Evolutionary conservation across 2,329 filamentous ascomycete genomes (phyloP).

Genomic region (Microdochium bolleyi): DNA sequence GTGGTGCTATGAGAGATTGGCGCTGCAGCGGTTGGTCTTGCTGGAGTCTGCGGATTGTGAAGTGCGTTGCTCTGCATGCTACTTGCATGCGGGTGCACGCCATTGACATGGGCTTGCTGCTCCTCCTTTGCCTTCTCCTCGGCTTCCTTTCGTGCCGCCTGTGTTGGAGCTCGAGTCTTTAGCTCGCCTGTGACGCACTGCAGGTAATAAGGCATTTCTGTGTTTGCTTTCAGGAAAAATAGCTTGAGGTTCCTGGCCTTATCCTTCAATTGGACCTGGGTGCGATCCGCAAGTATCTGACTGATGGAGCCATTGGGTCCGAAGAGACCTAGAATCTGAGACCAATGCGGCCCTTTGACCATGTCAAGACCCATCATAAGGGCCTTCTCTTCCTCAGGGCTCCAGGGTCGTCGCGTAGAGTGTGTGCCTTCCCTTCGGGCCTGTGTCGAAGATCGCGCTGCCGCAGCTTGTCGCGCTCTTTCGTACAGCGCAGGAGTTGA

Average conservation of each 20-base stretch:
- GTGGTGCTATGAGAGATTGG: slow-evolving; percentile 1
- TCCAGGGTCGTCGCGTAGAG: slow-evolving; percentile 72
- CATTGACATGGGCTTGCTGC: slow-evolving; percentile 50
- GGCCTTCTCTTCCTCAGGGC: slow-evolving; percentile 80
- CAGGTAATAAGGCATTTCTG: slow-evolving; percentile 82
- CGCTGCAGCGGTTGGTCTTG: background rate
- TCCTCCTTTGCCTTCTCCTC: slow-evolving; percentile 57
- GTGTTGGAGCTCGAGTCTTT: slow-evolving; percentile 73
- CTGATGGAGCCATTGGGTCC: slow-evolving; percentile 72
- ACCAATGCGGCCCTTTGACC: slow-evolving; percentile 90
- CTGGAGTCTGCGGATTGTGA: slow-evolving; percentile 14
- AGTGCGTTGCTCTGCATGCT: slow-evolving; percentile 40
- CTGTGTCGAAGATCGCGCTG: slow-evolving; percentile 47
- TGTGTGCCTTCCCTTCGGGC: slow-evolving; percentile 48
- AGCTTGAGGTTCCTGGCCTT: slow-evolving; percentile 86
- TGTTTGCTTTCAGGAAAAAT: slow-evolving; percentile 86
- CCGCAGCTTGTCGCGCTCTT: slow-evolving; percentile 48
- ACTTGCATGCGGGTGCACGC: slow-evolving; percentile 43
- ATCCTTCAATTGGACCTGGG: slow-evolving; percentile 87
- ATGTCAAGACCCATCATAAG: slow-evolving; percentile 82
- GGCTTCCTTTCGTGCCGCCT: slow-evolving; percentile 61
- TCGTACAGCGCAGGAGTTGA: slow-evolving; percentile 50
- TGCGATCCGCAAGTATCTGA: slow-evolving; percentile 78
- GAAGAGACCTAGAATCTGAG: slow-evolving; percentile 79
- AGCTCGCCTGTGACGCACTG: slow-evolving; percentile 84